phyloP scores from a whole-genome alignment of 2,329 filamentous ascomycete species.

The Fusarium sp. region DNA sequence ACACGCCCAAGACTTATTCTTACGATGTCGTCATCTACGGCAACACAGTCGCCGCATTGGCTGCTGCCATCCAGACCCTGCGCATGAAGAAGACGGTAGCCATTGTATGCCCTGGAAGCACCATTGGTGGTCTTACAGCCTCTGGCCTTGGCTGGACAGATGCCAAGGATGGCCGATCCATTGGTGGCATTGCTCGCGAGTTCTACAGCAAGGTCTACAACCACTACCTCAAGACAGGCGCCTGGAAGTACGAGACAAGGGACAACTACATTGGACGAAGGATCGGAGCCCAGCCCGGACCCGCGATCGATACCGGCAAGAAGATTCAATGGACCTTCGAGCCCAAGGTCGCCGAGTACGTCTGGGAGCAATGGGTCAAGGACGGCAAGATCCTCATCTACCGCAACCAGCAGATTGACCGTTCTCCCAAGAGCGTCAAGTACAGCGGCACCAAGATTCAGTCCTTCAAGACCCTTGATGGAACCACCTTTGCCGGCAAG shows the following conservation, averaged over 20 bases:
- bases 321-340: conserved; percentile 40
- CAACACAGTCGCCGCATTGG: conserved; percentile 37
- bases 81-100: conserved; percentile 37
- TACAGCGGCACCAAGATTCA: conserved; percentile 27
- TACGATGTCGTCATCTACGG: conserved; percentile 40
- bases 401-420: conserved; percentile 28
- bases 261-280: conserved; percentile 18
- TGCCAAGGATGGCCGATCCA: conserved; percentile 33
- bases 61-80: conserved; percentile 30
- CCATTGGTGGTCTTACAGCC: conserved; percentile 31
- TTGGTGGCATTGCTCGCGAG: conserved; percentile 36
- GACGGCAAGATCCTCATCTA: conserved; percentile 32
- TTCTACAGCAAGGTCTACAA: conserved; percentile 30
- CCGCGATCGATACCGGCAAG: conserved; percentile 29
- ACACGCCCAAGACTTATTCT: background rate
- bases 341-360: conserved; percentile 32
- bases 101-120: conserved; percentile 32
- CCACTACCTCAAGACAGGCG: conserved; percentile 19
- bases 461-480: conserved; percentile 26
- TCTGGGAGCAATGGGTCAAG: conserved; percentile 35
- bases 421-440: conserved; percentile 14
- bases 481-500: conserved; percentile 24
- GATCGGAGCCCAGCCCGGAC: conserved; percentile 34
- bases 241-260: conserved; percentile 32
- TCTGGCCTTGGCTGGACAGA: conserved; percentile 38